phyloP scores from a whole-genome alignment of 2,329 filamentous ascomycete genomes.

The Paraphoma sp. region DNA sequence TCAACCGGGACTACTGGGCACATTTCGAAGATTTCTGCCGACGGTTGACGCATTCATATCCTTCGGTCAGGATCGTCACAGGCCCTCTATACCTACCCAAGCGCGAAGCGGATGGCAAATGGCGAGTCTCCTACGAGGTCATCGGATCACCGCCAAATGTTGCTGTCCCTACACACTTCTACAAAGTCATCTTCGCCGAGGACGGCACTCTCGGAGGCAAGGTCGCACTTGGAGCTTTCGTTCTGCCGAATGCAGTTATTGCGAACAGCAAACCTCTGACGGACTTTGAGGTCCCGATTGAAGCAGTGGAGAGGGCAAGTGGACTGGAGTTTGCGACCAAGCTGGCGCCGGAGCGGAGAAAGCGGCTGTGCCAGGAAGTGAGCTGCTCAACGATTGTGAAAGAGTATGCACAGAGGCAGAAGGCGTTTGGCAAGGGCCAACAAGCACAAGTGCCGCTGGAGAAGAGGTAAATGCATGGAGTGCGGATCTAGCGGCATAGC shows the following conservation, averaged over 20 bases:
- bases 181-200: constrained; percentile 98
- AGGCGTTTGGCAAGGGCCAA: constrained; percentile 45
- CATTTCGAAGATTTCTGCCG: constrained; percentile 98
- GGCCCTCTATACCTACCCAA: constrained; percentile 92
- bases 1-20: constrained; percentile 99
- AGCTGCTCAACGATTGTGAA: constrained; percentile 81
- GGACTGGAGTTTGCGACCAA: constrained; percentile 89
- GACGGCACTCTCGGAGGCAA: constrained; percentile 69
- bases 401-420: constrained; percentile 73
- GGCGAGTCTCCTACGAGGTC: constrained; percentile 94
- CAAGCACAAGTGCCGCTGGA: not conserved
- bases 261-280: constrained; percentile 83
- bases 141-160: constrained; percentile 93
- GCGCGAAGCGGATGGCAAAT: constrained; percentile 88
- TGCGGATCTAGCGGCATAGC: constrained; percentile 6
- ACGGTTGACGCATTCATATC: constrained; percentile 78
- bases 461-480: constrained; percentile 8
- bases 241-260: constrained; percentile 90
- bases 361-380: constrained; percentile 84
- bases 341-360: constrained; percentile 75
- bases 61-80: constrained; percentile 88
- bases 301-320: constrained; percentile 89
- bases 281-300: constrained; percentile 94
- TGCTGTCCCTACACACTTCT: constrained; percentile 97
- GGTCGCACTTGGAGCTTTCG: constrained; percentile 91